These are phyloP conservation scores for Vigna trinervia DNA, from an alignment of 306 rosid species.

Conservation along the genomic window DNA sequence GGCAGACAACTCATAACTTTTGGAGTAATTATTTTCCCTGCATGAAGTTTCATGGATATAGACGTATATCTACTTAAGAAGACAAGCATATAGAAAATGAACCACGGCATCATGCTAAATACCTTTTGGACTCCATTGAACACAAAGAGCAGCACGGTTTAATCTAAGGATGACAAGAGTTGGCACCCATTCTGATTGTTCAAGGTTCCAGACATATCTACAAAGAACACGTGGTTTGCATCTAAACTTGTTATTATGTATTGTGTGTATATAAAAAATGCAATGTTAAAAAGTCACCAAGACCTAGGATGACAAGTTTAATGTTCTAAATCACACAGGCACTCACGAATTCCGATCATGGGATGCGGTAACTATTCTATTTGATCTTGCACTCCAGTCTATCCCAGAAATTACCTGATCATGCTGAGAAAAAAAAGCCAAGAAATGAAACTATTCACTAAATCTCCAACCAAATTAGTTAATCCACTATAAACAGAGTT, in stretches of 20 bases:
- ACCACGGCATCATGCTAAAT: constrained; percentile 38
- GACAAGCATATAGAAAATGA: constrained; percentile 18
- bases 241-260: neutral
- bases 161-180: constrained; percentile 92
- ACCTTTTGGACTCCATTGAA: constrained; percentile 99
- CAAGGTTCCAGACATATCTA: constrained; percentile 97
- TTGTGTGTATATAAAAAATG: neutral
- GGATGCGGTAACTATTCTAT: constrained; percentile 92
- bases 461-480: constrained; percentile 39
- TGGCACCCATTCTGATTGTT: constrained; percentile 95
- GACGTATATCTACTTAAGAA: constrained; percentile 12
- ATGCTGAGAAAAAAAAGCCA: constrained; percentile 63
- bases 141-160: constrained; percentile 98
- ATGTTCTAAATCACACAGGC: constrained; percentile 43
- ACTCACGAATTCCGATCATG: constrained; percentile 99
- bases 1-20: constrained; percentile 27
- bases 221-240: constrained; percentile 21
- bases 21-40: neutral
- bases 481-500: constrained; percentile 18
- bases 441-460: constrained; percentile 38
- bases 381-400: constrained; percentile 89
- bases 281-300: constrained; percentile 22
- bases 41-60: constrained; percentile 24
- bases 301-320: constrained; percentile 21
- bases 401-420: constrained; percentile 94